Evolutionary conservation across 345 rosid species (phyloP).

Genomic region (Lepidium aucheri): DNA sequence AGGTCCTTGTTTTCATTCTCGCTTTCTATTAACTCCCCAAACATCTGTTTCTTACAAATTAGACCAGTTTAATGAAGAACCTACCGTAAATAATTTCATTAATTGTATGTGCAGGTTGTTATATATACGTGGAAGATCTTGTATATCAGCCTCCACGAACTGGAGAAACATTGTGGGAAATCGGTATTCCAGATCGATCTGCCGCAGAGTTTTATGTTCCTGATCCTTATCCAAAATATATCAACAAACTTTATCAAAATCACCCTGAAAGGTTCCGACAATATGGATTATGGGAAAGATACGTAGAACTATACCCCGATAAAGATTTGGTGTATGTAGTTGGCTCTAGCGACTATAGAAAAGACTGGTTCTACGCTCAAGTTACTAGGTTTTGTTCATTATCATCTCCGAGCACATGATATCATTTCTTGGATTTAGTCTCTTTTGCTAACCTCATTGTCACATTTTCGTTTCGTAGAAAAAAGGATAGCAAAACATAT

Average conservation of each 20-base stretch:
- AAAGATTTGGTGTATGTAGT: slow-evolving; percentile 59
- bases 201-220: slow-evolving; percentile 77
- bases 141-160: slow-evolving; percentile 71
- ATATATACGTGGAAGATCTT: slow-evolving; percentile 51
- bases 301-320: slow-evolving; percentile 57
- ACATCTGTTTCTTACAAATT: background rate
- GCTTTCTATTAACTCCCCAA: background rate
- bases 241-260: slow-evolving; percentile 56
- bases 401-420: background rate
- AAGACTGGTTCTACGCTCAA: slow-evolving; percentile 86
- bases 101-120: slow-evolving; percentile 36
- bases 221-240: slow-evolving; percentile 59
- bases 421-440: background rate
- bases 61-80: background rate
- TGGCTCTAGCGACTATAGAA: slow-evolving; percentile 52
- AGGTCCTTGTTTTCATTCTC: slow-evolving; percentile 29
- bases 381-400: slow-evolving; percentile 43
- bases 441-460: background rate
- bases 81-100: too few relatives aligned
- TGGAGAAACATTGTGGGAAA: slow-evolving; percentile 91
- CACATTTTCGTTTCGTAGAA: slow-evolving; percentile 11
- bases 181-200: slow-evolving; percentile 79
- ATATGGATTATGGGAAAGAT: slow-evolving; percentile 87
- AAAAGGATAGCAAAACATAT: slow-evolving; percentile 40
- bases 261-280: slow-evolving; percentile 88